These are phyloP conservation scores for Tetrahymena thermophila DNA, from an alignment of 73 alveolate species.

Conservation along the genomic window DNA sequence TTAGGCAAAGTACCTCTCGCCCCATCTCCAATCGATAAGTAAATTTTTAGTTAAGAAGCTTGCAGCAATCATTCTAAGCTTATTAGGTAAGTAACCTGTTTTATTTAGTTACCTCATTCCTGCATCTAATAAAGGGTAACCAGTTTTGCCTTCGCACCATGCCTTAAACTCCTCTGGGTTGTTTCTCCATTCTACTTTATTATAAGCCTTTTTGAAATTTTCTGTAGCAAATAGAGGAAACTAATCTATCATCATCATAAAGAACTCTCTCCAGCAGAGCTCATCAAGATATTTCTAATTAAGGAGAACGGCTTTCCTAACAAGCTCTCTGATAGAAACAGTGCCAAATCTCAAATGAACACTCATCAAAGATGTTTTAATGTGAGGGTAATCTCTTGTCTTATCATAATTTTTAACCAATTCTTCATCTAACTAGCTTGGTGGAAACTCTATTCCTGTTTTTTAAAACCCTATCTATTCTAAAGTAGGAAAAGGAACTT, in stretches of 20 bases:
- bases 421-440: neutral
- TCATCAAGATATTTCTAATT: conserved; percentile 15
- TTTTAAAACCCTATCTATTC: neutral
- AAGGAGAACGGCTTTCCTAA: neutral
- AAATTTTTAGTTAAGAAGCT: conserved; percentile 41
- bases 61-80: conserved; percentile 56
- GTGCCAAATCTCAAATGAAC: neutral
- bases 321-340: neutral
- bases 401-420: neutral
- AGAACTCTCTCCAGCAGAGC: conserved; percentile 54
- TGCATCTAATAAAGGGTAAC: conserved; percentile 59
- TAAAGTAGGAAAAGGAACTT: neutral
- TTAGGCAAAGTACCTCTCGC: conserved; percentile 43
- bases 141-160: conserved; percentile 53
- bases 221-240: neutral
- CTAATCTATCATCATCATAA: conserved; percentile 26
- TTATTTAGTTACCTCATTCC: conserved; percentile 45
- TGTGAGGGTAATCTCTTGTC: neutral
- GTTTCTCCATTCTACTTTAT: conserved; percentile 29
- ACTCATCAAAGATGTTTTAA: neutral
- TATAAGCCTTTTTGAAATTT: conserved; percentile 7
- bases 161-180: conserved; percentile 4
- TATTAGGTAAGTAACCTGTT: conserved; percentile 55
- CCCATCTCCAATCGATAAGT: conserved; percentile 49
- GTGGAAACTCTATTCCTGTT: neutral